Percentiles rank a stretch among this genome's conserved stretches.
phyloP scores from a whole-genome alignment of 2,329 filamentous ascomycete genomes.

The Cladobotryum protrusum region DNA sequence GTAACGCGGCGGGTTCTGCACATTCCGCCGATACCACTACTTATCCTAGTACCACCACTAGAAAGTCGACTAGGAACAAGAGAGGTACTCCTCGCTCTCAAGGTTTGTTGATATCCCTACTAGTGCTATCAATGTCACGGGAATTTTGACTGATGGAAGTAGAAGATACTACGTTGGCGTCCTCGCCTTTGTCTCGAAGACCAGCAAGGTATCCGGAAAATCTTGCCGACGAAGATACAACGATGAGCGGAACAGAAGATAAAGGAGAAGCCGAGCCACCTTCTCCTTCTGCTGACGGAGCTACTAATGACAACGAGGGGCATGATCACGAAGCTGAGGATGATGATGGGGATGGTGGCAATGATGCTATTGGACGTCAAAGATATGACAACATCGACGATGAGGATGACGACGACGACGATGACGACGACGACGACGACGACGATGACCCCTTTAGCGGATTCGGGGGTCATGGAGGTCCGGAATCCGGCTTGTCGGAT shows the following conservation, averaged over 20 bases:
- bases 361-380: constrained; percentile 14
- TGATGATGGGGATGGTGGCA: constrained; percentile 29
- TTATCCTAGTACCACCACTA: constrained; percentile 54
- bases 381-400: constrained; percentile 19
- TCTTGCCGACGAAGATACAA: constrained; percentile 55
- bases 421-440: constrained; percentile 50
- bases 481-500: constrained; percentile 62
- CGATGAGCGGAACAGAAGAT: constrained; percentile 65
- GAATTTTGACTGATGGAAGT: constrained; percentile 9
- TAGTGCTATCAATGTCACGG: not conserved
- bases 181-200: constrained; percentile 37
- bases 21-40: not conserved
- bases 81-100: constrained; percentile 47
- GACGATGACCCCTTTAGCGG: constrained; percentile 56
- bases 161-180: constrained; percentile 28
- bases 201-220: constrained; percentile 49
- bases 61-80: constrained; percentile 68
- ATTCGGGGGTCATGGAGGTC: constrained; percentile 61
- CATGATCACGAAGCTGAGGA: constrained; percentile 23
- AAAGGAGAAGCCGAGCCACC: constrained; percentile 39
- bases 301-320: constrained; percentile 32
- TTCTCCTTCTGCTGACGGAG: not conserved
- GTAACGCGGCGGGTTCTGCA: constrained; percentile 3
- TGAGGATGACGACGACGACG: constrained; percentile 36
- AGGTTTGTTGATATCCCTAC: constrained; percentile 26